Evolutionary conservation across 2,329 filamentous ascomycete genomes (phyloP), one percentile per base, ranked within the genome.

Genomic region (Exophiala mesophila): DNA sequence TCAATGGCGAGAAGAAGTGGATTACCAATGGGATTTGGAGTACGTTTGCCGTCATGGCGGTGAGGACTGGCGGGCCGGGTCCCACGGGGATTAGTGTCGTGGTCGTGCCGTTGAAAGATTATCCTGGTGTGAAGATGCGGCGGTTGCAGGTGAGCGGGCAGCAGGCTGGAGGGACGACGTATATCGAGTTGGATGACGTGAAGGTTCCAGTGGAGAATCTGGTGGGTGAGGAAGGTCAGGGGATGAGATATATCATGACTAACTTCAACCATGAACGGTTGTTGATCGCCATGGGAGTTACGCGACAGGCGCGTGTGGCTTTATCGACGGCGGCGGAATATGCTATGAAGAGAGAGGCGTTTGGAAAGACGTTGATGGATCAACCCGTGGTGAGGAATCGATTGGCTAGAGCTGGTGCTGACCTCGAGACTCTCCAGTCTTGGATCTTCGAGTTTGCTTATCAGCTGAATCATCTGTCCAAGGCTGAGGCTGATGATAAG

Each of bases 221-320:
- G 4, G 76, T 88, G 41, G 83, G 83, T 3, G 52, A 69, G 13
- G 83, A 87, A 59, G 82, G 82, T 5, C 66, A 74, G 54, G 83
- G 83, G 4, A 86, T 88, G 82, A 73, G 69, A 43, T 83, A 84
- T 57, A 77, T 83, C 57, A 84, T 84, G 80, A 81, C 77, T 40
- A 85, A 87, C 64, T 88, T 88, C 73, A 88, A 88, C 65, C 83
- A 88, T 60, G 83, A 88, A 61, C 74, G 83, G 0, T 68, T 88
- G 10, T 72, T 71, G 10, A 83, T 88, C 48, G 70, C 78, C 1
- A 75, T 86, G 12, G 74, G 76, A 0, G 73, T 75, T 1, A 83
- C 80, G 1, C 70, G 83, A 3, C 71, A 79, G 54, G 72, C 81
- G 1, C 70, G 75, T 7, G 78, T 82, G 2, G 79, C 77, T 1